Evolutionary conservation across 2,329 filamentous ascomycete genomes (phyloP).

Genomic region (Dryadomyces quercivorus): DNA sequence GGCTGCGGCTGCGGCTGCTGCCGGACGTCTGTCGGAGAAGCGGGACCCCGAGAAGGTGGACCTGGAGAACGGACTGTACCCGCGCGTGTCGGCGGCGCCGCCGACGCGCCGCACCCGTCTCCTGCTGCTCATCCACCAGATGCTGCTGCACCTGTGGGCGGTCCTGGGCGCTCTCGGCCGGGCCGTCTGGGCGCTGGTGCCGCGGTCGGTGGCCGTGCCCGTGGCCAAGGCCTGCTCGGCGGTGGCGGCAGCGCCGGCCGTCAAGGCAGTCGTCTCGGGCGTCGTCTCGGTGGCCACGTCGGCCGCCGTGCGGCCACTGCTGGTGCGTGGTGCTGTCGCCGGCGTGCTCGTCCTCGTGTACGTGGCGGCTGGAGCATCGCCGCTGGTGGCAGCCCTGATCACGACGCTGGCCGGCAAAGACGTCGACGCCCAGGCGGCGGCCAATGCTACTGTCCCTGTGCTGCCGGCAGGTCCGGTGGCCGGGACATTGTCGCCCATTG

Average conservation of each 20-base stretch:
- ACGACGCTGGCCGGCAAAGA: neutral
- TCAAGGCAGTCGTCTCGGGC: conserved; percentile 2
- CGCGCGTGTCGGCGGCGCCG: neutral
- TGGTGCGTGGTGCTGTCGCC: conserved; percentile 8
- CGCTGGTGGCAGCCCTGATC: neutral
- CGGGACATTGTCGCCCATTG: neutral
- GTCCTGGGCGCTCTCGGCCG: neutral
- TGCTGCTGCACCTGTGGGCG: conserved; percentile 7
- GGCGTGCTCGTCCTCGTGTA: conserved; percentile 4
- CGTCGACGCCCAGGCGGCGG: neutral
- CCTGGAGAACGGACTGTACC: conserved; percentile 4
- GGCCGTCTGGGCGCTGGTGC: conserved; percentile 6
- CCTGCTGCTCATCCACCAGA: conserved; percentile 7
- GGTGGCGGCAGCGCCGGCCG: conserved; percentile 5
- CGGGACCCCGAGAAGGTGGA: conserved; percentile 2
- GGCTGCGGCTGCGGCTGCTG: too few species aligned
- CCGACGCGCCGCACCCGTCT: conserved; percentile 3
- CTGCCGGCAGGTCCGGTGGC: too few species aligned
- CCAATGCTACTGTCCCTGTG: neutral
- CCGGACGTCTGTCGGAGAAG: neutral
- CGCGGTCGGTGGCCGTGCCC: conserved; percentile 8
- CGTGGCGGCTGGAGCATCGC: neutral
- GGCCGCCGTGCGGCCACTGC: conserved; percentile 3
- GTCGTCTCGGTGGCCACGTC: conserved; percentile 1
- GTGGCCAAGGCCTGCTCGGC: conserved; percentile 3